Evolutionary conservation across 2,329 filamentous ascomycete genomes (phyloP).

Genomic region (Ophiostoma triangulosporum): DNA sequence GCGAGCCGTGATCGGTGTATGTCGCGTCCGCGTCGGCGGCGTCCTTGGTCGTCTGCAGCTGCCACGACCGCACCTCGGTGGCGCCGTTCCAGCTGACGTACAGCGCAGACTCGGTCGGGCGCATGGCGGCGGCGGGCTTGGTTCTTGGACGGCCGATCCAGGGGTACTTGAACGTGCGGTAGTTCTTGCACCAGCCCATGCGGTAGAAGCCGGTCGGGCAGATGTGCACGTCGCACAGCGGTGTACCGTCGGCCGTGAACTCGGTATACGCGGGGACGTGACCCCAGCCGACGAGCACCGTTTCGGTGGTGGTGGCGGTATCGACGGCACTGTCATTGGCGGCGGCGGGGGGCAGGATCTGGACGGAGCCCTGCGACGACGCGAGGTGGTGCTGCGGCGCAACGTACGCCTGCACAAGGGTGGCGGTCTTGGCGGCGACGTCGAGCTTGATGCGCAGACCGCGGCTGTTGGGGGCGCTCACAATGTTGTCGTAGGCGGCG

Average conservation of each 20-base stretch:
- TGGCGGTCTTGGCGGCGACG: conserved; percentile 27
- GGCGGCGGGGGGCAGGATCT: too few relatives aligned
- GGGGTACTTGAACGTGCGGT: conserved; percentile 17
- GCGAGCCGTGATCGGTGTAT: background rate
- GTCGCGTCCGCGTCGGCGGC: background rate
- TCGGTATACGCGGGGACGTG: conserved; percentile 33
- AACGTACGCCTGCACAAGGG: conserved; percentile 25
- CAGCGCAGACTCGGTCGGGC: conserved; percentile 12
- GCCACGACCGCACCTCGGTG: conserved; percentile 15
- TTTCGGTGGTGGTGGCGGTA: conserved; percentile 19
- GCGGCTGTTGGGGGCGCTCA: conserved; percentile 12
- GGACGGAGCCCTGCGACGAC: conserved; percentile 27
- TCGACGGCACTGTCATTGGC: background rate
- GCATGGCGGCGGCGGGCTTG: conserved; percentile 4
- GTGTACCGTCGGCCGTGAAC: conserved; percentile 24
- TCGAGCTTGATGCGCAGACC: conserved; percentile 27
- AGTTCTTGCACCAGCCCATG: conserved; percentile 13
- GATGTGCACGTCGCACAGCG: conserved; percentile 27
- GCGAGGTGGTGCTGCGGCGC: conserved; percentile 24
- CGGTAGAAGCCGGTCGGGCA: background rate
- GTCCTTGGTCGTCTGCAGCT: background rate
- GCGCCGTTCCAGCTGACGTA: conserved; percentile 23
- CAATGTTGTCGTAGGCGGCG: conserved; percentile 17
- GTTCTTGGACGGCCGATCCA: conserved; percentile 15
- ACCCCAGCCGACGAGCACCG: conserved; percentile 33